A percentile compares a stretch with the other conserved stretches of the same genome.
phyloP scores from a whole-genome alignment of 2,329 filamentous ascomycete species.

The Penicillium glabrum region DNA sequence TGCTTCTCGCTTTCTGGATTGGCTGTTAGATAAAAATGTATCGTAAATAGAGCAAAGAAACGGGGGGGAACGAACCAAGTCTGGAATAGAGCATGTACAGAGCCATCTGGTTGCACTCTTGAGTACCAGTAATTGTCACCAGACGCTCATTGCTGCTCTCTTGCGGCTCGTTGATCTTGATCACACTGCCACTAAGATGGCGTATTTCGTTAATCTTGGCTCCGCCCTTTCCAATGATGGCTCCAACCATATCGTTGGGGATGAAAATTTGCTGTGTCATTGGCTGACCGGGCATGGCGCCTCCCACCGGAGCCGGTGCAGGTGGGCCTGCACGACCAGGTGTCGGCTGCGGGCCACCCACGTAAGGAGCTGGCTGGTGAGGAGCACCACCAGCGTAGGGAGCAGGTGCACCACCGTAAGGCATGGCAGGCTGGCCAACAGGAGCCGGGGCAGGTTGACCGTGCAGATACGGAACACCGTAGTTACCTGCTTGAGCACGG shows the following conservation, averaged over 20 bases:
- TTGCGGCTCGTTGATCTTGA: slow-evolving; percentile 99
- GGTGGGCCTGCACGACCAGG: slow-evolving; percentile 67
- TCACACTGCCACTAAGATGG: slow-evolving; percentile 93
- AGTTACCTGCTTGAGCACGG: slow-evolving; percentile 72
- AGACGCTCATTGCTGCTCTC: slow-evolving; percentile 98
- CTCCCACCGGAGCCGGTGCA: slow-evolving; percentile 64
- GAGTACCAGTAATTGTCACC: slow-evolving; percentile 95
- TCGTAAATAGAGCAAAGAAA: neutral
- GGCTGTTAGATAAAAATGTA: slow-evolving; percentile 7
- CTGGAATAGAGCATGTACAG: slow-evolving; percentile 98
- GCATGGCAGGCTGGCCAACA: slow-evolving; percentile 66
- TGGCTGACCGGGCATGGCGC: slow-evolving; percentile 74
- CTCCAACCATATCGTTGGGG: slow-evolving; percentile 98
- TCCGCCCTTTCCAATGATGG: slow-evolving; percentile 97
- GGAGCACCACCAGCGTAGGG: slow-evolving; percentile 79
- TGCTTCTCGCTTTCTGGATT: slow-evolving; percentile 72
- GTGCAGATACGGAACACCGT: slow-evolving; percentile 71
- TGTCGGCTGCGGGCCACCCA: slow-evolving; percentile 59
- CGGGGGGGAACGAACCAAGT: slow-evolving; percentile 64
- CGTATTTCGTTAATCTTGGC: slow-evolving; percentile 99
- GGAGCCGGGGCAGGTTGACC: slow-evolving; percentile 58
- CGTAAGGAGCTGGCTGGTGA: slow-evolving; percentile 69
- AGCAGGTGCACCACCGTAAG: slow-evolving; percentile 74
- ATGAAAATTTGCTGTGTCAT: slow-evolving; percentile 99
- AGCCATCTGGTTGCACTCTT: slow-evolving; percentile 99